A percentile compares a stretch with the other conserved stretches of the same genome.
These are phyloP conservation scores for Auriscalpium microsporum DNA, from an alignment of 768 basidiomycete genomes.

Conservation along the genomic window DNA sequence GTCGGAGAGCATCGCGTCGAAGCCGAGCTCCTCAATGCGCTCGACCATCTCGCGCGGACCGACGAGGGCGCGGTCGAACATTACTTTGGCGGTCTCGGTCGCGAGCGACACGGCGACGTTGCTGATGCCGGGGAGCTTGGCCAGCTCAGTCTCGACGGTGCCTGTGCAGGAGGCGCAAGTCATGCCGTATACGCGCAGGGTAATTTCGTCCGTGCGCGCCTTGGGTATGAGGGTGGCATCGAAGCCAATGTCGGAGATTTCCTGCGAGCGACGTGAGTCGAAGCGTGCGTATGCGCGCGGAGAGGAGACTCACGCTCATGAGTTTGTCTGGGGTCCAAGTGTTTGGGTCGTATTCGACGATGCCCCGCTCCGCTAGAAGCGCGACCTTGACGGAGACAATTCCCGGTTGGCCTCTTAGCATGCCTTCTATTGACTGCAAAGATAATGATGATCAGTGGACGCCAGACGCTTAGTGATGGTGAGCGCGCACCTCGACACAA, in stretches of 20 bases:
- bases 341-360: constrained; percentile 80
- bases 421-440: constrained; percentile 74
- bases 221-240: constrained; percentile 74
- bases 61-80: constrained; percentile 65
- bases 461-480: neutral
- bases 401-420: constrained; percentile 77
- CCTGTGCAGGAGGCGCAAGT: constrained; percentile 77
- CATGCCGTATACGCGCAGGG: constrained; percentile 85
- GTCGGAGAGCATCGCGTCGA: constrained; percentile 80
- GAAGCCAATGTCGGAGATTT: constrained; percentile 90
- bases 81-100: constrained; percentile 65
- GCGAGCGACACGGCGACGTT: constrained; percentile 67
- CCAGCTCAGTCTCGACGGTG: constrained; percentile 65
- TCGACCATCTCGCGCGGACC: constrained; percentile 86
- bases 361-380: constrained; percentile 88
- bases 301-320: constrained; percentile 45
- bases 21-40: constrained; percentile 80
- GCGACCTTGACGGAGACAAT: constrained; percentile 91
- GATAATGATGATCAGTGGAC: no score
- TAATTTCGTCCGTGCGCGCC: constrained; percentile 55
- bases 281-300: neutral
- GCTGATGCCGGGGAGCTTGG: constrained; percentile 62
- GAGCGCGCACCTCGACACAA: constrained; percentile 67
- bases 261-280: constrained; percentile 37
- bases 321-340: constrained; percentile 80